Percentiles rank a stretch among this genome's conserved stretches.
Evolutionary conservation across 305 asterid genomes (phyloP).

Genomic region (Ruellia speciosa): DNA sequence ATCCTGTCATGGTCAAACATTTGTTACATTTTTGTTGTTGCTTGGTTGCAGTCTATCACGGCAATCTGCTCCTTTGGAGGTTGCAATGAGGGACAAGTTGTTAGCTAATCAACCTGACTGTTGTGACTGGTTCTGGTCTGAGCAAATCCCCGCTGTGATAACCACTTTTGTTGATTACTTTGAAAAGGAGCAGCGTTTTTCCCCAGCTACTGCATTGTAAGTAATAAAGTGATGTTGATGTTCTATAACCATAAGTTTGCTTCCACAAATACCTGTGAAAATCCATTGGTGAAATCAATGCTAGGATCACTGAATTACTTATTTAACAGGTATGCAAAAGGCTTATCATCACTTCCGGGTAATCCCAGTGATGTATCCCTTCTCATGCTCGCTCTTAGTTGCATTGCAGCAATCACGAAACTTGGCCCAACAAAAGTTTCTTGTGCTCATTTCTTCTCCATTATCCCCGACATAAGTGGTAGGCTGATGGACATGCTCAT

Average conservation of each 20-base stretch:
- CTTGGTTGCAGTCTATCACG: conserved; percentile 54
- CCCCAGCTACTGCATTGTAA: conserved; percentile 66
- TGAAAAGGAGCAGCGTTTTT: conserved; percentile 61
- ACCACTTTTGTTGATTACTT: conserved; percentile 63
- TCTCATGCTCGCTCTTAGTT: conserved; percentile 79
- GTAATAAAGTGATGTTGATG: conserved; percentile 25
- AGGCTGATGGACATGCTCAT: conserved; percentile 90
- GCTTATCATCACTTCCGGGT: conserved; percentile 39
- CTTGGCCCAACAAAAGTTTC: conserved; percentile 91
- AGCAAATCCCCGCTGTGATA: conserved; percentile 71
- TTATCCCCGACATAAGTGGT: conserved; percentile 67
- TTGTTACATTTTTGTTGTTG: conserved; percentile 22
- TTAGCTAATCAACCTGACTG: conserved; percentile 65
- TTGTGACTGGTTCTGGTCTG: conserved; percentile 84
- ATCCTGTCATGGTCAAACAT: conserved; percentile 6
- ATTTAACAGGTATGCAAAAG: conserved; percentile 50
- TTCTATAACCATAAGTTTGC: conserved; percentile 17
- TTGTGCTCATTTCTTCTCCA: conserved; percentile 70
- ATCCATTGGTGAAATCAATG: conserved; percentile 17
- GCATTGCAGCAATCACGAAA: conserved; percentile 80
- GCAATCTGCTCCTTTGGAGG: conserved; percentile 82
- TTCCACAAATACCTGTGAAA: conserved; percentile 1
- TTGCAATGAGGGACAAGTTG: conserved; percentile 62
- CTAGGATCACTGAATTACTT: conserved; percentile 18
- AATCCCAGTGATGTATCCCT: conserved; percentile 65